Evolutionary conservation across 2,329 filamentous ascomycete species (phyloP).

Genomic region (Fusarium gaditjirri): DNA sequence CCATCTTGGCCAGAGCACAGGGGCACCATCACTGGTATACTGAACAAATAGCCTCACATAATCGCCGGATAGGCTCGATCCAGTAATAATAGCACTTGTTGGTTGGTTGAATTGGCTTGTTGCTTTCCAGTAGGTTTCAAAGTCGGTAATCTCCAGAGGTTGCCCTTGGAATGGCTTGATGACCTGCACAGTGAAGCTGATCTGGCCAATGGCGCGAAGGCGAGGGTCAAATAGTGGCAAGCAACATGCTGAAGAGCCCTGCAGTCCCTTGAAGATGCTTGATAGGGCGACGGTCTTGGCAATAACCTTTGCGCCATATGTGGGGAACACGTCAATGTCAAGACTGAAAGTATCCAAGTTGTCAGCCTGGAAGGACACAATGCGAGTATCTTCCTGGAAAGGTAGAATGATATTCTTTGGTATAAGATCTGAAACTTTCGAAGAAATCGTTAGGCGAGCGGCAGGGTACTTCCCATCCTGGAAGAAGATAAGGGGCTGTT

Average conservation of each 20-base stretch:
- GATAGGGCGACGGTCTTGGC: conserved; percentile 94
- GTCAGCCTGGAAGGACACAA: conserved; percentile 96
- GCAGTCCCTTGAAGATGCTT: conserved; percentile 80
- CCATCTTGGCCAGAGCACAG: conserved; percentile 89
- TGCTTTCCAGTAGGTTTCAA: conserved; percentile 99
- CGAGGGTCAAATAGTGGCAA: conserved; percentile 93
- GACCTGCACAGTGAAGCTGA: conserved; percentile 93
- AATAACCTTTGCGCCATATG: conserved; percentile 97
- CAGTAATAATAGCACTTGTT: conserved; percentile 88
- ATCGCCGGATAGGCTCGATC: conserved; percentile 94
- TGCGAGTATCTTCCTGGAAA: conserved; percentile 93
- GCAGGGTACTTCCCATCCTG: conserved; percentile 97
- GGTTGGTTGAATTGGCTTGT: conserved; percentile 88
- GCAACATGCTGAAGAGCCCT: conserved; percentile 81
- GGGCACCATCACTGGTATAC: conserved; percentile 85
- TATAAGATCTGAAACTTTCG: conserved; percentile 94
- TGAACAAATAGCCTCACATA: conserved; percentile 94
- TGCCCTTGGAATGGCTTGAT: conserved; percentile 96
- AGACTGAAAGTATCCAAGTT: conserved; percentile 92
- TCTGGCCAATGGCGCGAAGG: conserved; percentile 89
- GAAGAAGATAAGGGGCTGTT: conserved; percentile 90
- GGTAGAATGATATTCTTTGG: conserved; percentile 95
- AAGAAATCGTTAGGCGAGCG: conserved; percentile 93
- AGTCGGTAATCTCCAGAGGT: conserved; percentile 95
- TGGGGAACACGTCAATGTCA: conserved; percentile 97